Percentiles rank a stretch among this genome's conserved stretches.
These are phyloP conservation scores for Blastobotrys persicus DNA, from an alignment of 1,139 yeast species.

Conservation along the genomic window DNA sequence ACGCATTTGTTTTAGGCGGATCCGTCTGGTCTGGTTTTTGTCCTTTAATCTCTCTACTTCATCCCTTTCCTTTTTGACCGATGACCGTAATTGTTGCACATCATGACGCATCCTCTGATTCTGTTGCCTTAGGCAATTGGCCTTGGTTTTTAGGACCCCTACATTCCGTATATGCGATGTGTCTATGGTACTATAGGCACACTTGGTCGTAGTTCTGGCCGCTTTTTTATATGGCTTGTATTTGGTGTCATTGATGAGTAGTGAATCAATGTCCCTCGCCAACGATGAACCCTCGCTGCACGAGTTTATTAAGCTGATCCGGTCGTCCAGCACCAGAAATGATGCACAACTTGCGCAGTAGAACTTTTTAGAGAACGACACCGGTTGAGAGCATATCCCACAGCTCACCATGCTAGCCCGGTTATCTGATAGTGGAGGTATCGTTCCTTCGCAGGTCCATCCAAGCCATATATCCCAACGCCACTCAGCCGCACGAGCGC, in stretches of 20 bases:
- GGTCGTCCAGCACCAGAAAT: slow-evolving; percentile 28
- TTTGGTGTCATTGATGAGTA: slow-evolving; percentile 15
- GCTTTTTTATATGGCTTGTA: slow-evolving; percentile 7
- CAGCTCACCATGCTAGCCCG: slow-evolving; percentile 20
- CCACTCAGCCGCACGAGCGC: background rate
- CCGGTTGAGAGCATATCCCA: slow-evolving; percentile 29
- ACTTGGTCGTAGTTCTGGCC: background rate
- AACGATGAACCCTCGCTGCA: slow-evolving; percentile 28
- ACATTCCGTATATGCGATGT: slow-evolving; percentile 15
- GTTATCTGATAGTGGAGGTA: background rate
- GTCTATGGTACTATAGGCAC: background rate
- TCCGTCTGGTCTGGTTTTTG: slow-evolving; percentile 12
- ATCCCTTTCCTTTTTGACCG: slow-evolving; percentile 9
- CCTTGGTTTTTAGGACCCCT: slow-evolving; percentile 16
- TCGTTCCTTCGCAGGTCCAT: background rate
- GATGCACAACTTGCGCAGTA: slow-evolving; percentile 34
- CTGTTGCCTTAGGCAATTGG: slow-evolving; percentile 15
- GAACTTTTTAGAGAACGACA: slow-evolving; percentile 22
- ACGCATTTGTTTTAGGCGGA: slow-evolving; percentile 9
- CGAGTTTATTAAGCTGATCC: slow-evolving; percentile 33
- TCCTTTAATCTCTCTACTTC: slow-evolving; percentile 12
- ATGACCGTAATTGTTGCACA: slow-evolving; percentile 12
- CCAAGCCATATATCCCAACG: background rate
- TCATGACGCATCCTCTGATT: slow-evolving; percentile 14
- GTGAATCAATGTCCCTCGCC: slow-evolving; percentile 16